phyloP scores from a whole-genome alignment of 1,139 yeast genomes.

The Pichia cactophila region DNA sequence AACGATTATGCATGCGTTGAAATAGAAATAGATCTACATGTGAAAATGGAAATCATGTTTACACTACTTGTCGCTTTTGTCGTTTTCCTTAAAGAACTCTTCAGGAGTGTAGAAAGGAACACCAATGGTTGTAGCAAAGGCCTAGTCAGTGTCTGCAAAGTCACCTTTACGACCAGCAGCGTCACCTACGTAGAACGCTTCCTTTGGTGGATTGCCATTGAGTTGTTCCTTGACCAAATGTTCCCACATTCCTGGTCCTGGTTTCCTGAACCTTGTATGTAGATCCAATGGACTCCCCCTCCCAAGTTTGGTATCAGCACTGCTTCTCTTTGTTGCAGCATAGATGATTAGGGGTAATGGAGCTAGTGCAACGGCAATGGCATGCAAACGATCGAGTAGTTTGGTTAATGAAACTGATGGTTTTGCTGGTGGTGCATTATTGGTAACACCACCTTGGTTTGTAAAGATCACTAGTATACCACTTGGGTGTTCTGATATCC shows the following conservation, averaged over 20 bases:
- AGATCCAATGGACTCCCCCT: constrained; percentile 29
- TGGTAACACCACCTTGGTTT: constrained; percentile 70
- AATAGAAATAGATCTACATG: not conserved
- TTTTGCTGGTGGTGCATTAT: constrained; percentile 18
- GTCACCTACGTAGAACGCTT: constrained; percentile 80
- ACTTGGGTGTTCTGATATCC: not conserved
- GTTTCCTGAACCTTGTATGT: constrained; percentile 57
- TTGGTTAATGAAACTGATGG: constrained; percentile 25
- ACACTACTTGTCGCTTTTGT: not conserved
- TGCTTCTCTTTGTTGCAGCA: constrained; percentile 53
- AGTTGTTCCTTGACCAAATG: constrained; percentile 22
- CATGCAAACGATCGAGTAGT: constrained; percentile 18
- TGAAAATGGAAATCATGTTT: not conserved
- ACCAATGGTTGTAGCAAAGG: constrained; percentile 54
- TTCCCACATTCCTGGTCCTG: constrained; percentile 50
- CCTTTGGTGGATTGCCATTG: constrained; percentile 22
- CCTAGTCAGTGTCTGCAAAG: constrained; percentile 68
- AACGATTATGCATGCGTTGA: not conserved
- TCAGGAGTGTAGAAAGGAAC: constrained; percentile 65
- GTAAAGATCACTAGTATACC: constrained; percentile 55
- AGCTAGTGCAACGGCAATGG: constrained; percentile 12
- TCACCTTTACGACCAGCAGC: constrained; percentile 83
- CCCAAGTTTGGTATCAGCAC: constrained; percentile 19
- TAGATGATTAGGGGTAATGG: constrained; percentile 41
- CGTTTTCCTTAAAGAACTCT: constrained; percentile 28